Base-by-base conservation (phyloP, 1,284 basidiomycete genomes). In the Malassezia japonica region DNA sequence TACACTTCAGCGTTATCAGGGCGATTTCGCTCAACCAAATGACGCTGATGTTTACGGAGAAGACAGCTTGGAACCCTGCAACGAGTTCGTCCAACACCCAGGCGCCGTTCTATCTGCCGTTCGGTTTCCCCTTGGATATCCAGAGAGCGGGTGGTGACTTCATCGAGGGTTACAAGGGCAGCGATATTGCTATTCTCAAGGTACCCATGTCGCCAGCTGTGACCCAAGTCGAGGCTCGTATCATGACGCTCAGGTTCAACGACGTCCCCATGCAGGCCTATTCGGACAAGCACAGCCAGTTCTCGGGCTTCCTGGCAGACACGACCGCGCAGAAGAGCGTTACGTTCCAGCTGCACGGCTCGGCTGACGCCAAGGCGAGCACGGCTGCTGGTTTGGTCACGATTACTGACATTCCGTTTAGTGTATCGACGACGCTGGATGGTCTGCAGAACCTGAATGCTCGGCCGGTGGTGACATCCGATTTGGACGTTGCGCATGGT, bases 361-460 rank as follows among this genome's bases (percentile, higher is more conserved):
- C 74, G 15, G 82, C 82, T 8, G 79, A 81, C 62, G 64, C 65
- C 38, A 78, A 79, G 50, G 81, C 82, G 4, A 74, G 75, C n/a
- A 86, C 85, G 1, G 84, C 83, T 4, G 80, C 85, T 45, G 85
- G 85, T n/a, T 60, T 80, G n/a, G 71, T 86, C 43, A 70, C 62
- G 24, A 56, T 80, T 77, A 16, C 72, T 27, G 78, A 77, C 55
- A 84, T 86, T 57, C 75, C 75, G 9, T 86, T 86, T 67, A 77
- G 78, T 4, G 82, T 86, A 8, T 71, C 79, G 48, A 81, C 82
- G 1, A 75, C 76, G 5, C 79, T 86, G 40, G 76, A 77, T 5
- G 84, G 85, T 47, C 70, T 86, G 52, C 82, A 85, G 71, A 83
- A 83, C 37, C 75, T 86, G 53, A 77, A 79, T 57, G 76, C 81